Evolutionary conservation across 495 filamentous ascomycete genomes (phyloP).

Genomic region (Lepidopterella palustris): DNA sequence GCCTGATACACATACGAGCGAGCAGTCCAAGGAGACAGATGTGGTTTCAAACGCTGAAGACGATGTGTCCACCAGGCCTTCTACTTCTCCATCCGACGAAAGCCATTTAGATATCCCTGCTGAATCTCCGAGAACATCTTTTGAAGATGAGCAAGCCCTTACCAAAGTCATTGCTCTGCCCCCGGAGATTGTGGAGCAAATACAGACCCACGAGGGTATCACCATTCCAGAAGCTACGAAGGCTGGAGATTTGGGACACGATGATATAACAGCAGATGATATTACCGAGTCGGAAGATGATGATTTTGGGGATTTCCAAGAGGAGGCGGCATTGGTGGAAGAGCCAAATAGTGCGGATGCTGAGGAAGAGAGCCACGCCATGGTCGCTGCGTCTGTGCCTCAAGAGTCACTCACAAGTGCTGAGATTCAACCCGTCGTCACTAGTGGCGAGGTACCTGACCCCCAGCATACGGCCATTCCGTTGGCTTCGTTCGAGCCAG

Average conservation of each 20-base stretch:
- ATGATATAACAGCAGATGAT: background rate
- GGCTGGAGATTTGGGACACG: too few relatives aligned
- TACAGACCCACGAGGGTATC: too few relatives aligned
- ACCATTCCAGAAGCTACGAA: too few relatives aligned
- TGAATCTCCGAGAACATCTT: constrained; percentile 27
- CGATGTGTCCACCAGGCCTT: constrained; percentile 26
- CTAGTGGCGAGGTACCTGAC: too few relatives aligned
- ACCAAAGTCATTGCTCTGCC: background rate
- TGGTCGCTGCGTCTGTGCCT: too few relatives aligned
- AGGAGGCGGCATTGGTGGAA: background rate
- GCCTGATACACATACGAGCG: constrained; percentile 2
- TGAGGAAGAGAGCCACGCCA: background rate
- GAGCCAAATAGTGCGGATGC: background rate
- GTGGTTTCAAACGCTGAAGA: constrained; percentile 9
- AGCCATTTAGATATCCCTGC: constrained; percentile 15
- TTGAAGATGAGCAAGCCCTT: constrained; percentile 20
- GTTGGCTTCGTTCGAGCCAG: background rate
- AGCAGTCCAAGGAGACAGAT: background rate
- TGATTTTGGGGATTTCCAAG: constrained; percentile 24
- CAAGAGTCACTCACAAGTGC: background rate
- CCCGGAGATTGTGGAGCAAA: too few relatives aligned
- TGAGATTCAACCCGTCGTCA: too few relatives aligned
- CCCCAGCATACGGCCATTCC: background rate
- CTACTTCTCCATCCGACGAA: constrained; percentile 27
- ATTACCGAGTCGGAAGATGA: too few relatives aligned